These are phyloP conservation scores for Pestalotiopsis sp. DNA, from an alignment of 2,329 filamentous ascomycete species.

Conservation along the genomic window DNA sequence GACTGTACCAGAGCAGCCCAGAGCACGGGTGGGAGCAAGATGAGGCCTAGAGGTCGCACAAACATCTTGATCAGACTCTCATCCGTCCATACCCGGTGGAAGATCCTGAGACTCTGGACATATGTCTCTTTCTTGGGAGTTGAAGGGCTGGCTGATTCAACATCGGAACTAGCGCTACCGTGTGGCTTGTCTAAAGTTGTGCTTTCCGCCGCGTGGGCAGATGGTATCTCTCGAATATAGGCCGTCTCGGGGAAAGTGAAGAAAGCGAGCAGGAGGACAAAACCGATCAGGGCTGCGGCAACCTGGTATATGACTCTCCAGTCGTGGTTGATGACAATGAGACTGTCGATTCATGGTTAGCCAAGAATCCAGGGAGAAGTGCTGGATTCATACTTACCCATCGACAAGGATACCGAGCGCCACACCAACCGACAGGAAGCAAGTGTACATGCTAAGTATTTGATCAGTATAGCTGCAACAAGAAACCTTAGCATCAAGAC, in stretches of 20 bases:
- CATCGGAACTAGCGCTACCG: slow-evolving; percentile 20
- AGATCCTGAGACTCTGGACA: slow-evolving; percentile 40
- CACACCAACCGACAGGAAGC: slow-evolving; percentile 42
- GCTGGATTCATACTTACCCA: slow-evolving; percentile 27
- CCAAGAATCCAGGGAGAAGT: no score
- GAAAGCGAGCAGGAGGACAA: slow-evolving; percentile 47
- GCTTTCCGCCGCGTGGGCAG: slow-evolving; percentile 5
- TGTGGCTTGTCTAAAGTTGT: background rate
- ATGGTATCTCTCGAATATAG: slow-evolving; percentile 37
- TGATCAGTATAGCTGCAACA: background rate
- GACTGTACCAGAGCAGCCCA: slow-evolving; percentile 57
- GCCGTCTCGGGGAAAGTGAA: slow-evolving; percentile 59
- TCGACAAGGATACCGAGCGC: slow-evolving; percentile 44
- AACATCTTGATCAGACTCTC: slow-evolving; percentile 51
- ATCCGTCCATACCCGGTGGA: slow-evolving; percentile 40
- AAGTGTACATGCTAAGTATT: slow-evolving; percentile 33
- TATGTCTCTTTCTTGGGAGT: slow-evolving; percentile 28
- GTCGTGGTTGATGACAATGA: slow-evolving; percentile 48
- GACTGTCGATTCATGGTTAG: slow-evolving; percentile 22
- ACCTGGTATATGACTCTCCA: slow-evolving; percentile 57
- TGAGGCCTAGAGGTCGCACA: slow-evolving; percentile 50
- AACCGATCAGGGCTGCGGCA: slow-evolving; percentile 49
- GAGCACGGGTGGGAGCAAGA: slow-evolving; percentile 52
- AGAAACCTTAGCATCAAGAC: background rate
- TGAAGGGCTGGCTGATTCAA: slow-evolving; percentile 11